Base-by-base conservation (phyloP, 345 rosid genomes). In the Zanthoxylum bungeanum region DNA sequence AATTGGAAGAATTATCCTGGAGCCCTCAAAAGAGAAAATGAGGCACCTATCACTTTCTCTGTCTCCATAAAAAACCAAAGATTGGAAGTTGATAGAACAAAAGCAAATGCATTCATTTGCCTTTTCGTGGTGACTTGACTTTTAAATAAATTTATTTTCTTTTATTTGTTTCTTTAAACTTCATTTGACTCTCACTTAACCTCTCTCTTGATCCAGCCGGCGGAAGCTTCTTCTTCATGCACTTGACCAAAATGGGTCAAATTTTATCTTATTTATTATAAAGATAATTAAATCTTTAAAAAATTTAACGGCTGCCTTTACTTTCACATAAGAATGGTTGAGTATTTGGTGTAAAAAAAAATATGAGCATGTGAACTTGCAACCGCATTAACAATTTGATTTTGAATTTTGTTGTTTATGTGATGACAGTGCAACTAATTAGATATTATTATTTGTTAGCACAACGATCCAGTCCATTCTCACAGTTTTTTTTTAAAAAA, bases 21-120 rank as follows among this genome's bases (percentile, higher is more conserved):
- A 75, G 78, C 78, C 78, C 73, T 69, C 57, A 75, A 75, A 61
- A 60, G 58, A 69, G 50, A 60, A 67, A 55, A 57, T 44, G 12
- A 25, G 22, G 60, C 10, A 8, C 33, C 53, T 21, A 9, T 40
- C 37, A 19, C 64, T 68, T 68, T 61, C 63, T 21, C n/a, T 22
- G 50, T 50, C 55, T 60, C 63, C 46, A 6, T 39, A 61, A 70
- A 44, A 3, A 12, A 24, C 7, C 5, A 19, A 42, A 58, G 8
- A 7, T 5, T 21, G 6, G 34, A 61, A n/a, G 44, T 27, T n/a
- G 39, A 52, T 52, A 60, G 56, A 52, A 17, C 14, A 53, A 58
- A 33, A 14, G 31, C 60, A 28, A 19, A 55, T 8, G 31, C 17
- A 8, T 58, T 39, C 28, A 22, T 42, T 68, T 55, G 74, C 63